These are phyloP conservation scores for Coemansia sp. DNA, from an alignment of 192 early-diverging fungal genomes.

Conservation along the genomic window DNA sequence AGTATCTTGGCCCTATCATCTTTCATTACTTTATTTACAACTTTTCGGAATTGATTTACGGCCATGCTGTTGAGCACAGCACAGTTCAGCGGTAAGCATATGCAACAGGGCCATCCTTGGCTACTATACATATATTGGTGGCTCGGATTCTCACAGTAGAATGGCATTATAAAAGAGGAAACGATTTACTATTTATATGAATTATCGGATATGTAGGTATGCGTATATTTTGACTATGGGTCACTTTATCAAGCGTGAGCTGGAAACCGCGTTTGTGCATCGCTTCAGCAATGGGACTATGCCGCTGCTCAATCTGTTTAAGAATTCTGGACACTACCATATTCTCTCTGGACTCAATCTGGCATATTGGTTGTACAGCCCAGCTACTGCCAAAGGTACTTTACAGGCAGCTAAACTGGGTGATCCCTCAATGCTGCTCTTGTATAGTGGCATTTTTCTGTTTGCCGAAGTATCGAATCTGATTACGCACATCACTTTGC, in stretches of 20 bases:
- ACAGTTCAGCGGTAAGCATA: conserved; percentile 63
- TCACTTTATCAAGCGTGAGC: conserved; percentile 91
- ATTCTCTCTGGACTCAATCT: conserved; percentile 79
- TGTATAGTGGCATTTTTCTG: conserved; percentile 37
- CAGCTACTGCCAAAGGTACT: conserved; percentile 60
- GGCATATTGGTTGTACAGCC: conserved; percentile 85
- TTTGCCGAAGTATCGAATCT: conserved; percentile 83
- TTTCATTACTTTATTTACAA: conserved; percentile 86
- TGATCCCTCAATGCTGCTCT: conserved; percentile 38
- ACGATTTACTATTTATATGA: not conserved
- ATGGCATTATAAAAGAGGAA: not conserved
- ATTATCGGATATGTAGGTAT: conserved; percentile 46
- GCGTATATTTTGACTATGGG: conserved; percentile 67
- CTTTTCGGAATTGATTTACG: conserved; percentile 67
- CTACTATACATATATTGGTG: not conserved
- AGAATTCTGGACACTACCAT: conserved; percentile 95
- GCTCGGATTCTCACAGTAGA: not conserved
- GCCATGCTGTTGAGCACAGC: conserved; percentile 63
- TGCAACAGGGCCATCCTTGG: not conserved
- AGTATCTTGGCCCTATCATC: conserved; percentile 87
- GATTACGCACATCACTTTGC: conserved; percentile 78
- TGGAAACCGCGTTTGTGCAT: conserved; percentile 90
- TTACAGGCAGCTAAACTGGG: conserved; percentile 42
- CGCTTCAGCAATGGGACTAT: conserved; percentile 92
- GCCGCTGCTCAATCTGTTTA: conserved; percentile 92